Percentiles rank a stretch among this genome's conserved stretches.
Evolutionary conservation across 2,329 filamentous ascomycete species (phyloP).

Genomic region (Fonsecaea nubica): DNA sequence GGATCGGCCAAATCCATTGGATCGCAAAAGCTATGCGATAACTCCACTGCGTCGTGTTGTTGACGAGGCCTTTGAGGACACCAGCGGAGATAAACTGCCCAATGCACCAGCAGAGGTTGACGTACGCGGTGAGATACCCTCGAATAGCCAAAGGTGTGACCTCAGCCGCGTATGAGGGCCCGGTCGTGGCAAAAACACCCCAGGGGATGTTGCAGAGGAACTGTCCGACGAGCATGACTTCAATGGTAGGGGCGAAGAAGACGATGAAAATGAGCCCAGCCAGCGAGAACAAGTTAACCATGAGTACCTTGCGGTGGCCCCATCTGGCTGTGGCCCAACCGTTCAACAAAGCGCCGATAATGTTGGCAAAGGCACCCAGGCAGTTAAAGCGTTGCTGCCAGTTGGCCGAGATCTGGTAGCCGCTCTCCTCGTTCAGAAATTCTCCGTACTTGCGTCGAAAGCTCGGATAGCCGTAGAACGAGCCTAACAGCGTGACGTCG

Average conservation of each 20-base stretch:
- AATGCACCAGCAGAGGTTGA: slow-evolving; percentile 69
- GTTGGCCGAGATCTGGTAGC: slow-evolving; percentile 52
- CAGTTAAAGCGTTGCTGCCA: slow-evolving; percentile 55
- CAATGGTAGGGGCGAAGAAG: slow-evolving; percentile 58
- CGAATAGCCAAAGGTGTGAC: slow-evolving; percentile 66
- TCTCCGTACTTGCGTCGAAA: slow-evolving; percentile 54
- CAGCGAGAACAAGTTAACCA: slow-evolving; percentile 53
- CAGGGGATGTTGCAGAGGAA: slow-evolving; percentile 54
- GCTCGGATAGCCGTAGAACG: slow-evolving; percentile 56
- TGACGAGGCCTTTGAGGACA: slow-evolving; percentile 36
- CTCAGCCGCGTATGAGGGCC: slow-evolving; percentile 70
- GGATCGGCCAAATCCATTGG: slow-evolving; percentile 41
- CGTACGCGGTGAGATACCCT: slow-evolving; percentile 65
- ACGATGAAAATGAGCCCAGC: slow-evolving; percentile 58
- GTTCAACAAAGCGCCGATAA: slow-evolving; percentile 30
- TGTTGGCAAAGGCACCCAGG: slow-evolving; percentile 21
- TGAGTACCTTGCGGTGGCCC: slow-evolving; percentile 58
- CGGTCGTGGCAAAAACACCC: slow-evolving; percentile 37
- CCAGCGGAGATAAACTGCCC: slow-evolving; percentile 61
- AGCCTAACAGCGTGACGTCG: slow-evolving; percentile 59
- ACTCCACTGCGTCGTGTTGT: slow-evolving; percentile 30
- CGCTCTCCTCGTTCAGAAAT: slow-evolving; percentile 20
- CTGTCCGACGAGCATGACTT: slow-evolving; percentile 56
- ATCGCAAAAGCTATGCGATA: slow-evolving; percentile 39
- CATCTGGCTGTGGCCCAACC: slow-evolving; percentile 26